phyloP scores from a whole-genome alignment of 441 rosid genomes.

The Euphorbia schlechtendalii region DNA sequence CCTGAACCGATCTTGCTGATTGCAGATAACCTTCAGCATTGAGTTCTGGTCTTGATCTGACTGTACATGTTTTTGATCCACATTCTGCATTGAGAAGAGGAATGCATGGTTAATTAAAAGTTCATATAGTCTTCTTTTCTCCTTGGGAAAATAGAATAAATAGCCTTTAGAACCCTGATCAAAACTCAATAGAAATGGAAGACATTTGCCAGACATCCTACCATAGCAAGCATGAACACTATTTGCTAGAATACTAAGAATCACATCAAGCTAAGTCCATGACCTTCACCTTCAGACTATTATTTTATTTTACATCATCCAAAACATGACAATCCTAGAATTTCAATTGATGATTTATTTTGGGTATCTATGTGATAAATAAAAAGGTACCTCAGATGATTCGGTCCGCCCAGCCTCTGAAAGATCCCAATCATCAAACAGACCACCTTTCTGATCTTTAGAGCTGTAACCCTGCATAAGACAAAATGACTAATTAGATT shows the following conservation, averaged over 20 bases:
- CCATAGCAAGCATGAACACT: background rate
- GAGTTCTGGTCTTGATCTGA: constrained; percentile 93
- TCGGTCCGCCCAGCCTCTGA: constrained; percentile 64
- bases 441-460: constrained; percentile 63
- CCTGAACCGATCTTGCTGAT: constrained; percentile 92
- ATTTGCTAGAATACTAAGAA: background rate
- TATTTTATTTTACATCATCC: background rate
- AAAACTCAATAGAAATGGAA: background rate
- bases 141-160: background rate
- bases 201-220: background rate
- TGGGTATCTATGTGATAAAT: background rate
- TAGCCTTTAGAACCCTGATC: background rate
- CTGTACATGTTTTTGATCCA: constrained; percentile 64
- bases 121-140: no score
- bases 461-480: constrained; percentile 78
- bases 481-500: constrained; percentile 2
- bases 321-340: constrained; percentile 2
- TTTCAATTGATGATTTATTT: background rate
- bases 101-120: no score
- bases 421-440: constrained; percentile 91
- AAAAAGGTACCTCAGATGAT: constrained; percentile 63
- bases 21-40: constrained; percentile 97
- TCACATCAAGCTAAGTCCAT: background rate
- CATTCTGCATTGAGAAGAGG: constrained; percentile 39
- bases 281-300: constrained; percentile 1